Evolutionary conservation across 2,329 filamentous ascomycete species (phyloP).

Genomic region (Helotiales sp.): DNA sequence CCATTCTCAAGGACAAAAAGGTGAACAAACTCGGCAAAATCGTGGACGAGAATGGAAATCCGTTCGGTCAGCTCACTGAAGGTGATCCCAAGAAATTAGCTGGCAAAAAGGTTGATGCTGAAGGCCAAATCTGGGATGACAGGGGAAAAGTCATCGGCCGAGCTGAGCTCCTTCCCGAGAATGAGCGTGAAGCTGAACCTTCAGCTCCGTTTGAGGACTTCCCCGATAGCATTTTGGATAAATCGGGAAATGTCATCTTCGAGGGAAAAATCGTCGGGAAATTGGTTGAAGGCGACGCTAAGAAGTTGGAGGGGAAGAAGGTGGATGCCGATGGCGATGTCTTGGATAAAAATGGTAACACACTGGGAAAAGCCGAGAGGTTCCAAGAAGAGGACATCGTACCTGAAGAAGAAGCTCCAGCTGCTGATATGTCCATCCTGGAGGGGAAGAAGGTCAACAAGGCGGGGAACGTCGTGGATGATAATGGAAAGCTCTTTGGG

Average conservation of each 20-base stretch:
- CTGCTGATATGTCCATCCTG: conserved; percentile 53
- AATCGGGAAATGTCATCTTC: conserved; percentile 57
- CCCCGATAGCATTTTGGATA: conserved; percentile 57
- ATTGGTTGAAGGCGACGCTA: conserved; percentile 66
- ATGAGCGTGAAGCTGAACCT: conserved; percentile 54
- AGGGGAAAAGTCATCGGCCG: conserved; percentile 69
- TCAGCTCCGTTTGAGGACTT: conserved; percentile 62
- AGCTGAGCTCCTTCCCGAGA: conserved; percentile 65
- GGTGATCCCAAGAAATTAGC: conserved; percentile 68
- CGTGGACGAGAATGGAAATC: conserved; percentile 53
- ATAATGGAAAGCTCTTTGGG: conserved; percentile 60
- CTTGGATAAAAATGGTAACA: conserved; percentile 73
- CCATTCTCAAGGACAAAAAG: conserved; percentile 53
- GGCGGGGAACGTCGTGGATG: conserved; percentile 60
- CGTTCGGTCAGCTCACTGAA: conserved; percentile 66
- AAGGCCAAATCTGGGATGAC: conserved; percentile 76
- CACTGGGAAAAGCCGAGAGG: conserved; percentile 46
- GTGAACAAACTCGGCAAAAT: conserved; percentile 65
- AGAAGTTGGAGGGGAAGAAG: conserved; percentile 65
- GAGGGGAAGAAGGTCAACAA: conserved; percentile 64
- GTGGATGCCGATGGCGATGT: conserved; percentile 87
- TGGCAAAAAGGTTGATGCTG: conserved; percentile 67
- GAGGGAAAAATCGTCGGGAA: conserved; percentile 60
- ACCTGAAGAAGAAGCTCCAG: conserved; percentile 32
- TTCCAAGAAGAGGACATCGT: conserved; percentile 43